These are phyloP conservation scores for Wickerhamomyces tratensis DNA, from an alignment of 805 yeast species.

Conservation along the genomic window DNA sequence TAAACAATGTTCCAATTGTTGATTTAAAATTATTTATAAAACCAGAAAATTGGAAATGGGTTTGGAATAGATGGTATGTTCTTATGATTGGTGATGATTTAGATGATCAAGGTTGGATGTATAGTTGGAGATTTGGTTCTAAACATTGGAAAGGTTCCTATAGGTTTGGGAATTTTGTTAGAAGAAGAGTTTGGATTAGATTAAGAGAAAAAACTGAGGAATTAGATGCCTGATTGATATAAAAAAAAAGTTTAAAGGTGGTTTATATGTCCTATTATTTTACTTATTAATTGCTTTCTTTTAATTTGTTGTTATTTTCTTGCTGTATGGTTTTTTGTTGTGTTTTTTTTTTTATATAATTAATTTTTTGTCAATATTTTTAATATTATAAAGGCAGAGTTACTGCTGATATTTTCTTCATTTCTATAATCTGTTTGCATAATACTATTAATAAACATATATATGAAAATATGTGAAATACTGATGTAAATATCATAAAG, in stretches of 20 bases:
- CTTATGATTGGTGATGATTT: conserved; percentile 54
- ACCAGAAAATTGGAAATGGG: conserved; percentile 62
- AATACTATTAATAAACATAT: too few species aligned
- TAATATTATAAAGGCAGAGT: too few species aligned
- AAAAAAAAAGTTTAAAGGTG: neutral
- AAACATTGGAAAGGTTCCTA: conserved; percentile 56
- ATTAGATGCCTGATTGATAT: neutral
- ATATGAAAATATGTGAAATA: too few species aligned
- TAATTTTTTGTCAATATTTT: too few species aligned
- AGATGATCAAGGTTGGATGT: conserved; percentile 83
- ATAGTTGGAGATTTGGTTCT: conserved; percentile 41
- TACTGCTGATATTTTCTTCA: too few species aligned
- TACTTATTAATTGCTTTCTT: too few species aligned
- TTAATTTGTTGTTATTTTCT: too few species aligned
- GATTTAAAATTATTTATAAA: conserved; percentile 21
- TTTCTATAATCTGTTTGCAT: too few species aligned
- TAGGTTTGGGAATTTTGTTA: conserved; percentile 47
- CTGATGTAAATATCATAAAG: too few species aligned
- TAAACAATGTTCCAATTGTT: conserved; percentile 16
- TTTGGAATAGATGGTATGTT: conserved; percentile 65
- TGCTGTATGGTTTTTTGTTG: too few species aligned
- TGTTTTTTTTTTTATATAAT: too few species aligned
- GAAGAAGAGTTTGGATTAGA: conserved; percentile 61
- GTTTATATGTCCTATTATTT: too few species aligned
- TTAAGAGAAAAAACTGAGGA: conserved; percentile 8